Conservation (phyloP, 257 asterid species). For the Eustoma russellianum region DNA sequence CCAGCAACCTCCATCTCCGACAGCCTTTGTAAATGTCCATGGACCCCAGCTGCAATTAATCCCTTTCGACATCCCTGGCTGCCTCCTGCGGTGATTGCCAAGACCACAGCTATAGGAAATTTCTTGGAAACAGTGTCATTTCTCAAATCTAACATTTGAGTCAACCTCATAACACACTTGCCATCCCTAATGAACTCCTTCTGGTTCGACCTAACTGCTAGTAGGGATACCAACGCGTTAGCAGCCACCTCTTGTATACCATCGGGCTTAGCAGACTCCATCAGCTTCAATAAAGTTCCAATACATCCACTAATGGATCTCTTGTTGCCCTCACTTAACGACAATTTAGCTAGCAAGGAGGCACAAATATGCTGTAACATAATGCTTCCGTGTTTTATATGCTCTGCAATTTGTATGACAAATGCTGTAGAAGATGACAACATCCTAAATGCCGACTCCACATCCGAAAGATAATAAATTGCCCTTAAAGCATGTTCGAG, state of each 20-base stretch:
- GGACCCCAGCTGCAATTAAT: slow-evolving; percentile 62
- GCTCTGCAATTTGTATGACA: slow-evolving; percentile 52
- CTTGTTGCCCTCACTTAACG: slow-evolving; percentile 64
- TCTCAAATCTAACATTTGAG: slow-evolving; percentile 69
- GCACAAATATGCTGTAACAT: slow-evolving; percentile 76
- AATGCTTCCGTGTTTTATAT: slow-evolving; percentile 58
- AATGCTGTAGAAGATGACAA: slow-evolving; percentile 59
- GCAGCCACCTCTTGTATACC: slow-evolving; percentile 89
- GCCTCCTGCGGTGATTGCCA: slow-evolving; percentile 72
- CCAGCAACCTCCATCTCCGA: slow-evolving; percentile 61
- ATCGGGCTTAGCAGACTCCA: slow-evolving; percentile 83
- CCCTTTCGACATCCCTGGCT: slow-evolving; percentile 82
- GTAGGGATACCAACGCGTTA: slow-evolving; percentile 67
- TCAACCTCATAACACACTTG: slow-evolving; percentile 61
- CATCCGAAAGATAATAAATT: slow-evolving; percentile 57
- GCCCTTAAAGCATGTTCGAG: slow-evolving; percentile 70
- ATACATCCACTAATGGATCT: slow-evolving; percentile 61
- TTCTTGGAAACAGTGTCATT: slow-evolving; percentile 61
- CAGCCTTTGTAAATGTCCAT: slow-evolving; percentile 61
- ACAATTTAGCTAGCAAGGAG: slow-evolving; percentile 59
- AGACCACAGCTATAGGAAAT: slow-evolving; percentile 70
- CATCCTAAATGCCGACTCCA: slow-evolving; percentile 46
- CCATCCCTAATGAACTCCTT: slow-evolving; percentile 80
- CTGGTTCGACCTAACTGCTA: slow-evolving; percentile 55
- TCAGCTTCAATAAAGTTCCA: slow-evolving; percentile 65